Percentiles rank a stretch among this genome's conserved stretches.
phyloP scores from a whole-genome alignment of 2,329 filamentous ascomycete species.

The Elsinoe arachidis region DNA sequence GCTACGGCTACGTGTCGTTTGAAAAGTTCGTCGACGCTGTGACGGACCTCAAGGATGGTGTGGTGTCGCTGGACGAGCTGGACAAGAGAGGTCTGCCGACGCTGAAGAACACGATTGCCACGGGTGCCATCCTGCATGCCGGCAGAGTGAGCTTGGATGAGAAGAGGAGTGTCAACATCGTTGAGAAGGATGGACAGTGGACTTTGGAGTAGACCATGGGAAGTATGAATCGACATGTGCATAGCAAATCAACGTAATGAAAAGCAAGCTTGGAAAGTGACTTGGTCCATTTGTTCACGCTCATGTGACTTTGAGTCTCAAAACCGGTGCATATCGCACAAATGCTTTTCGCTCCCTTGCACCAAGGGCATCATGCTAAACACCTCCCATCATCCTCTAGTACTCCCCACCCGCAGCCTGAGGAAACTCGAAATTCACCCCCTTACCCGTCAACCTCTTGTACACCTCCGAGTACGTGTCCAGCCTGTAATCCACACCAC shows the following conservation, averaged over 20 bases:
- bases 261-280: neutral
- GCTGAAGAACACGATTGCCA: slow-evolving; percentile 79
- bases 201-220: slow-evolving; percentile 45
- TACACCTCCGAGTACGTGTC: slow-evolving; percentile 99
- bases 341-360: neutral
- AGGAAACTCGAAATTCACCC: slow-evolving; percentile 97
- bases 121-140: slow-evolving; percentile 83
- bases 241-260: neutral
- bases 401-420: slow-evolving; percentile 78
- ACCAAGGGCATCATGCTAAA: neutral
- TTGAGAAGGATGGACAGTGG: slow-evolving; percentile 58
- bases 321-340: neutral
- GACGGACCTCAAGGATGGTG: slow-evolving; percentile 65
- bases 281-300: neutral
- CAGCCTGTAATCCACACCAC: slow-evolving; percentile 97
- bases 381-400: slow-evolving; percentile 1
- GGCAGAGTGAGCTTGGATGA: slow-evolving; percentile 79
- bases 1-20: slow-evolving; percentile 88
- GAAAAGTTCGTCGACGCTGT: slow-evolving; percentile 94
- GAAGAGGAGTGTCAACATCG: slow-evolving; percentile 66
- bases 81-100: slow-evolving; percentile 77
- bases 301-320: neutral
- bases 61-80: slow-evolving; percentile 62
- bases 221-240: neutral
- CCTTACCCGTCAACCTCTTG: slow-evolving; percentile 92